These are phyloP conservation scores for Limonomyces culmigenus DNA, from an alignment of 1,284 basidiomycete genomes.

Conservation along the genomic window DNA sequence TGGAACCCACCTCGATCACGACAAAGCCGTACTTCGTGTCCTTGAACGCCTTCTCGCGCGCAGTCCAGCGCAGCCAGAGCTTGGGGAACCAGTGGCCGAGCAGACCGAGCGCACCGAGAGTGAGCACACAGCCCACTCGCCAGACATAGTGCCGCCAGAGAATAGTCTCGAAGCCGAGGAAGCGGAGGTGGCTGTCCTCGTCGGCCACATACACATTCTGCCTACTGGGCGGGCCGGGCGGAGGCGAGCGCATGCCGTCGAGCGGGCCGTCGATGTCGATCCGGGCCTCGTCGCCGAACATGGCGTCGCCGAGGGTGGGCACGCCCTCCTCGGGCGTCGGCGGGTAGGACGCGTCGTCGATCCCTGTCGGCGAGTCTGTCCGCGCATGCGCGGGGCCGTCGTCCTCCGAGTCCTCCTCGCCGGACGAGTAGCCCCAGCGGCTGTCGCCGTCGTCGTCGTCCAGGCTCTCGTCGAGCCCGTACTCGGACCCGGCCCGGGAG, in stretches of 20 bases:
- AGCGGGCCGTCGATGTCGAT: constrained; percentile 60
- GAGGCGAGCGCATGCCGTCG: constrained; percentile 34
- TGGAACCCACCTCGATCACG: constrained; percentile 68
- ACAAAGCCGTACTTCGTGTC: constrained; percentile 58
- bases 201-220: constrained; percentile 84
- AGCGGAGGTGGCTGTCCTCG: constrained; percentile 81
- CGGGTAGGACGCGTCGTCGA: constrained; percentile 53
- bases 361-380: constrained; percentile 29
- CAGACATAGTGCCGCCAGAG: constrained; percentile 53
- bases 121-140: constrained; percentile 53
- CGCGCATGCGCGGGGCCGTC: constrained; percentile 6
- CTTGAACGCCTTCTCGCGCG: constrained; percentile 72
- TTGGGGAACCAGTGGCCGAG: constrained; percentile 89
- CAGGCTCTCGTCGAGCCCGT: constrained; percentile 37
- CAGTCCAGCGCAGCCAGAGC: constrained; percentile 80
- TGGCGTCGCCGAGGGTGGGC: constrained; percentile 57
- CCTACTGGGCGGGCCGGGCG: constrained; percentile 64
- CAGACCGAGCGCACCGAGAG: constrained; percentile 66
- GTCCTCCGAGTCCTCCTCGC: constrained; percentile 12
- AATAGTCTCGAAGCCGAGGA: constrained; percentile 77
- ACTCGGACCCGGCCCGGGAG: constrained; percentile 34
- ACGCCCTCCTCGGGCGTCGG: constrained; percentile 41
- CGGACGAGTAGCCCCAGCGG: constrained; percentile 6
- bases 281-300: constrained; percentile 66
- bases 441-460: constrained; percentile 34